Conservation (phyloP, 2,329 filamentous ascomycete genomes). For the Ceratocystis alfenasii region DNA sequence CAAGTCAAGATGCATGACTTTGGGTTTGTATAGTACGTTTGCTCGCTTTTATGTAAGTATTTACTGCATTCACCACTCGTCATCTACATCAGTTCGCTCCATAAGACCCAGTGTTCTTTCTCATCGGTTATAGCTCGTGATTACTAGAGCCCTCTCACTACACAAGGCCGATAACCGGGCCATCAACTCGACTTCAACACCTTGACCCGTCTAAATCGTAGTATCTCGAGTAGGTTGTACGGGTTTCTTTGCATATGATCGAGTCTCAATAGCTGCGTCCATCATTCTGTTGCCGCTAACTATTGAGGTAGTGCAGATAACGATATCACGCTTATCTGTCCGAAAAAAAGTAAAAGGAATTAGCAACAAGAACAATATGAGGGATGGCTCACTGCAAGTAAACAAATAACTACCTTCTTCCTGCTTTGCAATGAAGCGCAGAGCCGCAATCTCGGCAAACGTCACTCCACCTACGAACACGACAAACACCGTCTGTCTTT, state of each 20-base stretch:
- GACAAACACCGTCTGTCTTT: conserved; percentile 81
- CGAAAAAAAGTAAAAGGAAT: background rate
- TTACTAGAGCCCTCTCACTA: background rate
- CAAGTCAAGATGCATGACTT: background rate
- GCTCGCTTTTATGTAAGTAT: no score
- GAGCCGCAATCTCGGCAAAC: conserved; percentile 86
- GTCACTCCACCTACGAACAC: conserved; percentile 96
- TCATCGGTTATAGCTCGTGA: background rate
- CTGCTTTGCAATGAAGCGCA: conserved; percentile 78
- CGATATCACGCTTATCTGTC: conserved; percentile 60
- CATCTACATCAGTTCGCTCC: no score
- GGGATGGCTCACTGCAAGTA: conserved; percentile 7
- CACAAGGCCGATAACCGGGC: background rate
- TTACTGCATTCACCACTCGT: no score
- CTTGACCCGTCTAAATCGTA: background rate
- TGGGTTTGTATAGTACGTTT: no score
- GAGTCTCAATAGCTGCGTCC: conserved; percentile 67
- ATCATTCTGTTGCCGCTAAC: conserved; percentile 85
- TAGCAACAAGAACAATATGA: conserved; percentile 8
- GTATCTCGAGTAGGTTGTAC: background rate
- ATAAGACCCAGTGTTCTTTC: no score
- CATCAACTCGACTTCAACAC: background rate
- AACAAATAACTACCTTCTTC: conserved; percentile 48
- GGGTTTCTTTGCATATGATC: conserved; percentile 42
- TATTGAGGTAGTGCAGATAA: conserved; percentile 87